Conservation (phyloP, 106 monocot genomes). For the Phalaenopsis equestris region DNA sequence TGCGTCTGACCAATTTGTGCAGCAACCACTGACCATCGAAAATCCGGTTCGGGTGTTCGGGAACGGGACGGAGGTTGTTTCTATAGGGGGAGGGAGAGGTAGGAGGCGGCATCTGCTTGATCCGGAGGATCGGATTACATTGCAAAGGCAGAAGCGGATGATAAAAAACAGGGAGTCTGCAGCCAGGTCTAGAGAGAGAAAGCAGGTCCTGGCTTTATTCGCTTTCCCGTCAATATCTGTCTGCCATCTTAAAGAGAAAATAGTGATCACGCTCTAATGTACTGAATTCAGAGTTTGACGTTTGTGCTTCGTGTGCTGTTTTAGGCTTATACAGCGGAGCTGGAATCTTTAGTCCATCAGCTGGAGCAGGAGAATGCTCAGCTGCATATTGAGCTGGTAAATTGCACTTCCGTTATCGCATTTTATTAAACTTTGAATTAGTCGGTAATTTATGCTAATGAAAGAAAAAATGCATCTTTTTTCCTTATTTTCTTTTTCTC, state of each 20-base stretch:
- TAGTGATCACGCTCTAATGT: not conserved
- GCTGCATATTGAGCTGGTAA: constrained; percentile 40
- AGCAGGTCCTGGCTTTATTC: constrained; percentile 40
- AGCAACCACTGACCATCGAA: constrained; percentile 10
- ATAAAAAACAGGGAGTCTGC: constrained; percentile 89
- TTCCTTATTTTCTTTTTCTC: not conserved
- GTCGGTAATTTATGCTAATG: no score
- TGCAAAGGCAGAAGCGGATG: constrained; percentile 90
- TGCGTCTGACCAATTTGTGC: constrained; percentile 2
- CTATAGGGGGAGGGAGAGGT: constrained; percentile 16
- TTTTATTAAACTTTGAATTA: not conserved
- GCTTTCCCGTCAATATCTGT: not conserved
- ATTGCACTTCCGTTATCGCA: not conserved
- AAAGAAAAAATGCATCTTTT: not conserved
- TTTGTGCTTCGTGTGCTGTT: not conserved
- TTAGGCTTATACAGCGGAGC: constrained; percentile 59
- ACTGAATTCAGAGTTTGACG: not conserved
- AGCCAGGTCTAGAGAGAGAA: constrained; percentile 82
- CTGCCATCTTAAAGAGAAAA: not conserved
- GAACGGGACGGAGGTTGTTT: constrained; percentile 15
- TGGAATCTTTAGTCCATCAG: constrained; percentile 40
- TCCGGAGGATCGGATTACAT: constrained; percentile 35
- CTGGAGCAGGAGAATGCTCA: constrained; percentile 52
- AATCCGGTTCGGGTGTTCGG: constrained; percentile 15
- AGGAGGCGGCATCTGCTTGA: constrained; percentile 33